Evolutionary conservation across 2,329 filamentous ascomycete species (phyloP).

Genomic region (Ophiostoma sp.): DNA sequence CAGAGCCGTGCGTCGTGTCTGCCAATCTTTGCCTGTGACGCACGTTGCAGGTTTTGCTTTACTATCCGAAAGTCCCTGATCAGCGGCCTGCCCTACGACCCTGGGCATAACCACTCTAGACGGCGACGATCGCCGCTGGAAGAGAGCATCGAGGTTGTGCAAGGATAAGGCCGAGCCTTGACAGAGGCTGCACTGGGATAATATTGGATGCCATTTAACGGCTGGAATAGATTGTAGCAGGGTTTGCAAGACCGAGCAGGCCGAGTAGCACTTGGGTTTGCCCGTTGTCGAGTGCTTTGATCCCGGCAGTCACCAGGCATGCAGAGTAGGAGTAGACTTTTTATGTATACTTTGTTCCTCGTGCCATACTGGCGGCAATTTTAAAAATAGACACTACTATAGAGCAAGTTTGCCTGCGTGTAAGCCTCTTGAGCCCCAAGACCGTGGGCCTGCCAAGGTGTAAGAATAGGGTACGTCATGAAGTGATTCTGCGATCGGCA

Average conservation of each 20-base stretch:
- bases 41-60: background rate
- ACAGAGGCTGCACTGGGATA: background rate
- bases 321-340: background rate
- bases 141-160: background rate
- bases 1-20: background rate
- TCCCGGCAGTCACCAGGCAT: background rate
- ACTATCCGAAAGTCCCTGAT: background rate
- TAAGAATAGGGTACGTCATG: background rate
- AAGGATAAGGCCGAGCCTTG: no score
- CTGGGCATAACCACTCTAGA: background rate
- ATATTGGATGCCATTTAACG: background rate
- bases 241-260: background rate
- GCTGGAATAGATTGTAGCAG: background rate
- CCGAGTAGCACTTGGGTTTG: background rate
- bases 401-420: background rate
- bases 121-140: background rate
- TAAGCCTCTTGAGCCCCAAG: background rate
- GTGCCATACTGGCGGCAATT: background rate
- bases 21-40: background rate
- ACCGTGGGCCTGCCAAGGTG: slow-evolving; percentile 2
- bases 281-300: background rate
- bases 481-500: background rate
- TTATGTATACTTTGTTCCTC: background rate
- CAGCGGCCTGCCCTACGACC: background rate
- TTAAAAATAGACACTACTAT: background rate